Evolutionary conservation across 192 early-diverging fungal species (phyloP), one percentile per base, ranked within the genome.

Genomic region (Powellomyces hirtus): DNA sequence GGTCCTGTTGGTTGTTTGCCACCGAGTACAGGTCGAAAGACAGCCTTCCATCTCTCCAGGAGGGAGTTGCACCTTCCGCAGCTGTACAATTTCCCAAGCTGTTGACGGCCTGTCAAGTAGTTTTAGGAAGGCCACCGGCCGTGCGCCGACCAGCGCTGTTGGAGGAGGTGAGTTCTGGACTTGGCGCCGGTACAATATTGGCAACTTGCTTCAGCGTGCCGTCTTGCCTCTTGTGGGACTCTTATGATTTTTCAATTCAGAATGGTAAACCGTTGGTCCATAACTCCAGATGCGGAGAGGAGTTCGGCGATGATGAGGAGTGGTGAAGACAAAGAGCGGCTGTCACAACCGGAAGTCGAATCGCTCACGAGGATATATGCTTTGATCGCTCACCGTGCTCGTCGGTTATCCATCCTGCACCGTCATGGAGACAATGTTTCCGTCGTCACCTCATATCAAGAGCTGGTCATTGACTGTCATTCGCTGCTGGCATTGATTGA

Each of bases 391-490:
- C 67, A 68, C 33, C 67, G 67, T 31, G 40, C 67, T 44, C 67
- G 67, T 20, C 55, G 67, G 7, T 44, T 68, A 14, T 38, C 67
- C 33, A 68, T 68, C n/a, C 57, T 68, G 26, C 45, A 59, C 45
- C 67, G 67, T 22, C 67, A 68, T 68, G 44, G 38, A 42, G 58
- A 60, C 30, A 3, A 13, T 20, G 44, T 40, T 4, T 37, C 57
- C 14, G 26, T 70, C 33, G 52, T 70, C 4, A 37, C 46, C 13
- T 30, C 59, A 26, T 70, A 70, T 44, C 68, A 70, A 60, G 68
- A 70, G 38, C 37, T 70, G 33, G 68, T 70, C 1, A 62, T 61
- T 26, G 59, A 70, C 38, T 70, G 68, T 29, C 60, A 63, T 49
- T 61, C 59, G 24, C 30, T 62, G 4, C 37, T 70, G 4, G 66